A percentile compares a stretch with the other conserved stretches of the same genome.
Conservation (phyloP, 352 stramenopile genomes). For the Globisporangium orthogonon region DNA sequence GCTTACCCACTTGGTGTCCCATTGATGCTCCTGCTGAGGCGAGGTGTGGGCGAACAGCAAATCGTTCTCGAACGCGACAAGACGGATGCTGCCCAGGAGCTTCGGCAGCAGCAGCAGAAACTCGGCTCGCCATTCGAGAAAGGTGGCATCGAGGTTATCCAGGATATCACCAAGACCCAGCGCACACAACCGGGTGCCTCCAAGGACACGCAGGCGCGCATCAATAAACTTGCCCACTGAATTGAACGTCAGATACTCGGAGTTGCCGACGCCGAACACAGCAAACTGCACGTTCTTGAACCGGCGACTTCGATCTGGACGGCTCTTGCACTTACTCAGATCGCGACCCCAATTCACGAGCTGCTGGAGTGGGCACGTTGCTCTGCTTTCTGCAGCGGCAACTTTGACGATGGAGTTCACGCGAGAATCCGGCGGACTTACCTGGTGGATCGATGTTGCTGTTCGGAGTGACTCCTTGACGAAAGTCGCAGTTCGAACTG, state of each 20-base stretch:
- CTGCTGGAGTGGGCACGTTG: conserved; percentile 3
- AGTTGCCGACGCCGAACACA: conserved; percentile 96
- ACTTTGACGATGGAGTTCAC: neutral
- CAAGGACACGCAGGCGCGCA: conserved; percentile 64
- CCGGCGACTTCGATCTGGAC: neutral
- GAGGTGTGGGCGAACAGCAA: conserved; percentile 14
- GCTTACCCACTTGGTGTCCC: neutral
- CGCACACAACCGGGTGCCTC: conserved; percentile 55
- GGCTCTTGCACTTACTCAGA: conserved; percentile 3
- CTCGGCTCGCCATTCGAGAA: conserved; percentile 78
- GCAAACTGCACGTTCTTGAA: conserved; percentile 71
- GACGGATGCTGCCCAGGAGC: conserved; percentile 3
- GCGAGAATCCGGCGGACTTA: neutral
- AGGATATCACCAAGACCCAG: conserved; percentile 92
- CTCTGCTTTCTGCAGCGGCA: too few relatives aligned
- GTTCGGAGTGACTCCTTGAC: neutral
- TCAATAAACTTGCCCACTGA: conserved; percentile 91
- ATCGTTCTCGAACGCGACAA: conserved; percentile 24
- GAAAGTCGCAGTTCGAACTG: neutral
- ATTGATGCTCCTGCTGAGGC: neutral
- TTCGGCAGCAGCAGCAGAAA: conserved; percentile 18
- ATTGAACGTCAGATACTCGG: conserved; percentile 94
- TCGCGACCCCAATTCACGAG: conserved; percentile 8
- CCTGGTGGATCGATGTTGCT: neutral
- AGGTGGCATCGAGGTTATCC: conserved; percentile 56